Conservation (phyloP, 306 rosid genomes). For the Cicer chorassanicum region DNA sequence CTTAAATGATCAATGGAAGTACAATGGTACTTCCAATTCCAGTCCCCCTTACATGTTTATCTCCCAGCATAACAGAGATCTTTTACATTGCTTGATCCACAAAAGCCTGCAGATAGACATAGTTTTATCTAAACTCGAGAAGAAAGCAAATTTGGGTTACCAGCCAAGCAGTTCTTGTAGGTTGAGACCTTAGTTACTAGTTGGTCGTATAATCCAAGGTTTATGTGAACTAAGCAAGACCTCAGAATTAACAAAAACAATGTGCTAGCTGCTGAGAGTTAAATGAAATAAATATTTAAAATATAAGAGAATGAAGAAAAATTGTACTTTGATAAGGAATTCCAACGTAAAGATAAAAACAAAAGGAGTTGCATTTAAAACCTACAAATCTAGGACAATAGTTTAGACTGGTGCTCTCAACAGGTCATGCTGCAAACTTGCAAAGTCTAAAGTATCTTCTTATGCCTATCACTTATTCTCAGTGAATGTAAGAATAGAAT, state of each 20-base stretch:
- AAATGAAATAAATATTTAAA: background rate
- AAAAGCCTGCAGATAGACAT: background rate
- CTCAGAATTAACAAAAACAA: constrained; percentile 4
- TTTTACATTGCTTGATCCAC: constrained; percentile 1
- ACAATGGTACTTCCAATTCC: background rate
- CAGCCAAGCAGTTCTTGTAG: background rate
- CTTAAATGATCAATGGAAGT: background rate
- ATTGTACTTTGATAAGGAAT: constrained; percentile 29
- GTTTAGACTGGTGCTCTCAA: constrained; percentile 50
- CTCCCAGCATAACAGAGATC: background rate
- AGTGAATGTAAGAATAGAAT: constrained; percentile 47
- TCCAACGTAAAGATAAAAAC: constrained; percentile 35
- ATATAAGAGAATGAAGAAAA: constrained; percentile 16
- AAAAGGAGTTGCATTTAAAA: constrained; percentile 44
- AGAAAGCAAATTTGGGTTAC: background rate
- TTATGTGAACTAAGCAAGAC: constrained; percentile 13
- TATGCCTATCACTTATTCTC: constrained; percentile 63
- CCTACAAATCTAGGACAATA: constrained; percentile 51
- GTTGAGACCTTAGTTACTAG: background rate
- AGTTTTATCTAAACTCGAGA: background rate
- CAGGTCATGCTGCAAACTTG: constrained; percentile 52
- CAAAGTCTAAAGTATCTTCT: constrained; percentile 52
- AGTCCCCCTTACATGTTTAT: background rate
- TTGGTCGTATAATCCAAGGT: background rate
- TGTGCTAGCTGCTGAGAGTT: background rate